Evolutionary conservation across 1,284 basidiomycete species (phyloP), one percentile per base, ranked within the genome.

Genomic region (Pseudozyma tsukubaensis): DNA sequence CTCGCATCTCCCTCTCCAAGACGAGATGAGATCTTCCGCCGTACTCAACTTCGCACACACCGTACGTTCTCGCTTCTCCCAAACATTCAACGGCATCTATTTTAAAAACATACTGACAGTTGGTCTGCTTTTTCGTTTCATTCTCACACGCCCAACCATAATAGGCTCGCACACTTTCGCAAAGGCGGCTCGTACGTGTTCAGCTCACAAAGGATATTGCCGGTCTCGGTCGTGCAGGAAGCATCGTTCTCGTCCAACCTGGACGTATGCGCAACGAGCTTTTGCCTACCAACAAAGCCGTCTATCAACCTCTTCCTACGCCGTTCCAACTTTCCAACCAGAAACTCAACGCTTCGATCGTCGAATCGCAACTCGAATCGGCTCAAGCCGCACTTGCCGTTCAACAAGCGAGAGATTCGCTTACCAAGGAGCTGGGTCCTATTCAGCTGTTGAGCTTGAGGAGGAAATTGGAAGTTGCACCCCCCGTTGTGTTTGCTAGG

Each of bases 241-340:
- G 43, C 49, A 50, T 62, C 19, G 66, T 69, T 11, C 72, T 74
- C 36, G 72, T 74, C 50, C 66, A 66, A 16, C 72, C 72, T 0
- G 72, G 72, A 42, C 66, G 66, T 24, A 74, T 74, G 72, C 72
- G 72, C 45, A 74, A 74, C 66, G 48, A 59, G 54, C 62, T 74
- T 19, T 51, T 74, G 12, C 72, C 72, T 16, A 3, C 16, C 0
- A 11, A 43, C 13, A 61, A 66, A 62, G 72, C 72, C 59, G 21
- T 65, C 52, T 74, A 74, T 53, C 48, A 59, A 47, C 72, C 72
- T 24, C 55, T 74, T 6, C 62, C 65, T 2, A 73, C 71, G 1
- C 70, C 70, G 12, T 63, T 60, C 45, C 57, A 62, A 16, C 50
- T 65, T n/a, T 50, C 71, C 6, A 19, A 50, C 37, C 34, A 59